Percentiles rank a stretch among this genome's conserved stretches.
These are phyloP conservation scores for Babesia sp. DNA, from an alignment of 169 alveolate genomes.

Conservation along the genomic window DNA sequence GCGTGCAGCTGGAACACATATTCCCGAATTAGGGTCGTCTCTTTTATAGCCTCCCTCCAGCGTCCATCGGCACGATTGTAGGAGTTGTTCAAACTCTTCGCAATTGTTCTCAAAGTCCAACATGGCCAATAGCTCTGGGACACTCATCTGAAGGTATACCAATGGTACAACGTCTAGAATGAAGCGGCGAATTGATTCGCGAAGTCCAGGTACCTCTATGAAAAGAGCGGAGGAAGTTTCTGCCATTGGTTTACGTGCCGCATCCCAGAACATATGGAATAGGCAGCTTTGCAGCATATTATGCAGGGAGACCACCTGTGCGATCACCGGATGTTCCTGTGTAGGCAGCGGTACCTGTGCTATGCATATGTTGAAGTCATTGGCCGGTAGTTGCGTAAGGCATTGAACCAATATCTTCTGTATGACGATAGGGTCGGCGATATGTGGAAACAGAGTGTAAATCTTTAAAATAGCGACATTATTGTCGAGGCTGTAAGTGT, in stretches of 20 bases:
- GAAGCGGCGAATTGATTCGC: conserved; percentile 49
- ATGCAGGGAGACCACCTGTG: conserved; percentile 42
- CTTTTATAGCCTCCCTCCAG: conserved; percentile 33
- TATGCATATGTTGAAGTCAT: conserved; percentile 60
- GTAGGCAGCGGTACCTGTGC: conserved; percentile 61
- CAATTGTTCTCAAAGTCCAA: conserved; percentile 30
- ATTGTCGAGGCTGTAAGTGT: conserved; percentile 50
- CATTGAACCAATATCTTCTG: conserved; percentile 54
- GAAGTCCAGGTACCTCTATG: conserved; percentile 58
- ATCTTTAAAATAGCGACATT: conserved; percentile 60
- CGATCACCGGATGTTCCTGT: conserved; percentile 46
- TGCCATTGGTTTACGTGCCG: conserved; percentile 24
- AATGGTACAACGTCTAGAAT: conserved; percentile 55
- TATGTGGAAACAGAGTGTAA: conserved; percentile 46
- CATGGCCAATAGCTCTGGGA: conserved; percentile 38
- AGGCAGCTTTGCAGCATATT: conserved; percentile 54
- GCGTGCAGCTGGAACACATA: conserved; percentile 34
- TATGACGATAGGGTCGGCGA: conserved; percentile 31
- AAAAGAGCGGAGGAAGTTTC: not conserved
- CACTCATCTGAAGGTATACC: conserved; percentile 55
- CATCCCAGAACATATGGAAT: conserved; percentile 57
- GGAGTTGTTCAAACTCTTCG: conserved; percentile 58
- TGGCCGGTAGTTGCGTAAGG: conserved; percentile 56
- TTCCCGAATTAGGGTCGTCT: conserved; percentile 30
- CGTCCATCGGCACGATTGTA: conserved; percentile 43